These are phyloP conservation scores for Moringa oleifera DNA, from an alignment of 345 rosid species.

Conservation along the genomic window DNA sequence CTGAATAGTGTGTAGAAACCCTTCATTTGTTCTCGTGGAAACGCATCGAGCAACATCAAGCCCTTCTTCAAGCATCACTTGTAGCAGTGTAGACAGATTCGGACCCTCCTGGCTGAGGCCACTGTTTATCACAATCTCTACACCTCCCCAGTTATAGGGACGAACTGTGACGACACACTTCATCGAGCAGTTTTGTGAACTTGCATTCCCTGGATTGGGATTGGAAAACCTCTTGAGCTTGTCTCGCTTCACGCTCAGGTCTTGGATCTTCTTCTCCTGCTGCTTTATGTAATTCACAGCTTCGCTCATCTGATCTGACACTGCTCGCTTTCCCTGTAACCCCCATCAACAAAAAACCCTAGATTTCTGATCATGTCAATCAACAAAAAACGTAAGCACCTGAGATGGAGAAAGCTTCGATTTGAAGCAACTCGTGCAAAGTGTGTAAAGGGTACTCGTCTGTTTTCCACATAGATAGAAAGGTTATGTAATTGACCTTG, in stretches of 20 bases:
- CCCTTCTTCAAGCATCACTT: constrained; percentile 44
- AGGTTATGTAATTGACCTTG: constrained; percentile 38
- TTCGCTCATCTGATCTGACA: constrained; percentile 70
- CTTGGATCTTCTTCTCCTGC: constrained; percentile 36
- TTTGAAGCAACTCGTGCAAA: not conserved
- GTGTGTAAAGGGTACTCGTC: not conserved
- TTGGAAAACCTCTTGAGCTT: constrained; percentile 32
- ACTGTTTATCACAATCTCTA: constrained; percentile 43
- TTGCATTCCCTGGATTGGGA: constrained; percentile 9
- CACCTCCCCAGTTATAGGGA: constrained; percentile 32
- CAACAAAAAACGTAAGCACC: too few relatives aligned
- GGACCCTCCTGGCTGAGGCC: constrained; percentile 22
- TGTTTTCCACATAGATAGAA: too few relatives aligned
- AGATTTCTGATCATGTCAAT: not conserved
- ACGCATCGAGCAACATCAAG: constrained; percentile 41
- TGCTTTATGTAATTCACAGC: constrained; percentile 60
- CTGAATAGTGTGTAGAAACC: constrained; percentile 42
- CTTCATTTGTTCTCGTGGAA: constrained; percentile 43
- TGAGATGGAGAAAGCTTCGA: too few relatives aligned
- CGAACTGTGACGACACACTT: constrained; percentile 29
- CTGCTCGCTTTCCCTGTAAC: constrained; percentile 75
- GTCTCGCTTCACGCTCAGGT: constrained; percentile 36
- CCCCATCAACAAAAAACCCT: too few relatives aligned
- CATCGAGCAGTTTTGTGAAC: not conserved
- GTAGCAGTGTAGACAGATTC: constrained; percentile 44